These are phyloP conservation scores for Solanum sejunctum DNA, from an alignment of 257 asterid genomes.

Conservation along the genomic window DNA sequence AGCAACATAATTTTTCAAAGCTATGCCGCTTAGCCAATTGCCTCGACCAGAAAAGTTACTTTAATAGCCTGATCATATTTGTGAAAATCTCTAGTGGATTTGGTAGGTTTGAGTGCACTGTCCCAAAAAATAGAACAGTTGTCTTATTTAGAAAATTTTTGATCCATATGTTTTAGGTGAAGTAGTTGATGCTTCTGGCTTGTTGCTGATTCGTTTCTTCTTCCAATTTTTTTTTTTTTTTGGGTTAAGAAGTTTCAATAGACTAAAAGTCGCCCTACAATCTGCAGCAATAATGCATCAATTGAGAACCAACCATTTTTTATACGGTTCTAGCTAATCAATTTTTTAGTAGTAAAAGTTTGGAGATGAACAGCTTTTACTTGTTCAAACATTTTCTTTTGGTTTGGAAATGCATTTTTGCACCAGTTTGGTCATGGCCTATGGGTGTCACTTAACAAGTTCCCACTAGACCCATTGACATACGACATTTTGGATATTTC, in stretches of 20 bases:
- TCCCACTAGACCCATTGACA: neutral
- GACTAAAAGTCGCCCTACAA: neutral
- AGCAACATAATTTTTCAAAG: no score
- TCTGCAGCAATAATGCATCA: neutral
- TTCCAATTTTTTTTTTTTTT: no score
- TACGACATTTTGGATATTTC: neutral
- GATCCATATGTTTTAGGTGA: neutral
- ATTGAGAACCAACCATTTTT: neutral
- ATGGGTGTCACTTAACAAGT: neutral
- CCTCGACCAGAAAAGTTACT: neutral
- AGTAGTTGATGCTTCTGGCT: no score
- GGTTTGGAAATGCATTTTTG: neutral
- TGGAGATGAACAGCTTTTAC: neutral
- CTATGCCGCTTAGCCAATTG: no score
- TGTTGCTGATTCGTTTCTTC: no score
- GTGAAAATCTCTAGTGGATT: neutral
- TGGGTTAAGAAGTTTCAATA: neutral
- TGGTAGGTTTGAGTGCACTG: neutral
- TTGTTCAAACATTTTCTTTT: neutral
- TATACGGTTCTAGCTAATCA: neutral
- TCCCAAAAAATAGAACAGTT: neutral
- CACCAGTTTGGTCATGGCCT: neutral
- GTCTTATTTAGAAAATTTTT: neutral
- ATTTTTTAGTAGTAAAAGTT: neutral
- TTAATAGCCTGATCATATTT: neutral